Evolutionary conservation across 306 rosid species (phyloP), one percentile per base, ranked within the genome.

Genomic region (Gastrolobium villosum): DNA sequence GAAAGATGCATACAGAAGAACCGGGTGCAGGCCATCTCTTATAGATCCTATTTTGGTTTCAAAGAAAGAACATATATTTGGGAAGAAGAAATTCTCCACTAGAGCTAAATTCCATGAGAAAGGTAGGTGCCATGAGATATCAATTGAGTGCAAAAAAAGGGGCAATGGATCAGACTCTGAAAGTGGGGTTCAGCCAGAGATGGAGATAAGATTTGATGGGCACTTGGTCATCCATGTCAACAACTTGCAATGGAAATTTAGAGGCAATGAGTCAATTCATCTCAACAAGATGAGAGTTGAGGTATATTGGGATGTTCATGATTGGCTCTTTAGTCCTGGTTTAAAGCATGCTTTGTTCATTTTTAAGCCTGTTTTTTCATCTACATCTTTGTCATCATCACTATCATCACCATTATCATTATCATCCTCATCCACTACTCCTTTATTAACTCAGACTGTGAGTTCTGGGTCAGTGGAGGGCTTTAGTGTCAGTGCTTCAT

Each of bases 261-360:
- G 97, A 89, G 99, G 99, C 3, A 94, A 94, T 61, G 94, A 88
- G 35, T 83, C 84, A 0, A 70, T 92, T 60, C 80, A 75, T 72
- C 81, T 94, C 9, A 86, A 80, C 79, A 87, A 81, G 48, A 89
- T 85, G 76, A 88, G 90, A 70, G 79, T 92, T 48, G 95, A 90
- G 69, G 97, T 94, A 1, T 90, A 77, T 70, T 94, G 96, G 97
- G 99, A 94, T 84, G 97, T 94, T 65, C 99, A 94, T 82, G 97
- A 94, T 11, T 94, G 99, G 99, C 85, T 94, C 6, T 94, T 94
- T 46, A 74, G 87, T 80, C 83, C 96, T 14, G 97, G 97, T 81
- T 76, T 90, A 5, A 90, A 94, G 69, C 91, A 90, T 30, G 99
- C 97, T 11, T 79, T 88, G 54, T 94, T 92, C 73, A 89, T 94